These are phyloP conservation scores for Astragalus glycyphyllos DNA, from an alignment of 306 rosid species.

Conservation along the genomic window DNA sequence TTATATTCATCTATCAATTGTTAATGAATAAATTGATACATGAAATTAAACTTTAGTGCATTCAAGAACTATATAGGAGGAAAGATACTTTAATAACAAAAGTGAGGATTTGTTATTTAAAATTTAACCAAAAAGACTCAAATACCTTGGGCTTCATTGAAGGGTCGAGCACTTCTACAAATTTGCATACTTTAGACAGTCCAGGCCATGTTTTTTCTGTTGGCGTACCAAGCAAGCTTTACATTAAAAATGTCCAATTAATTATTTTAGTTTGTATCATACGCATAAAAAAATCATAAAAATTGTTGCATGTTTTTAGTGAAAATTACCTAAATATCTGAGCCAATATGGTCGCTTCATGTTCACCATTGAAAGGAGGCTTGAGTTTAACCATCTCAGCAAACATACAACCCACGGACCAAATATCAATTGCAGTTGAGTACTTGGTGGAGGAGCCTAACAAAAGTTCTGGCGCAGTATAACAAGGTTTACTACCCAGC, in stretches of 20 bases:
- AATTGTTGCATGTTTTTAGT: neutral
- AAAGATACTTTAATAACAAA: no score
- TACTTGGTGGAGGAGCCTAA: conserved; percentile 22
- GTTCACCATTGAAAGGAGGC: conserved; percentile 11
- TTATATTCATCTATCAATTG: no score
- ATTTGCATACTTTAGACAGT: neutral
- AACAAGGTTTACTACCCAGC: conserved; percentile 3
- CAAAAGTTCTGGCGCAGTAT: conserved; percentile 41
- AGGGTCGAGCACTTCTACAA: neutral
- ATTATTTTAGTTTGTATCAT: neutral
- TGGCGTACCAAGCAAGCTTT: conserved; percentile 38
- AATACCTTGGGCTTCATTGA: conserved; percentile 14
- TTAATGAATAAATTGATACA: neutral
- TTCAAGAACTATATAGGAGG: no score
- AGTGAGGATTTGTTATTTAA: no score
- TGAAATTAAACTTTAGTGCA: no score
- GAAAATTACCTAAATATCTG: conserved; percentile 28
- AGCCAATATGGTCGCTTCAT: neutral
- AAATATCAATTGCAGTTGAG: conserved; percentile 30
- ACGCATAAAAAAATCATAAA: neutral
- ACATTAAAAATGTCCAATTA: neutral
- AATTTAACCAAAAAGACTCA: neutral
- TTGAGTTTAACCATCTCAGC: conserved; percentile 18
- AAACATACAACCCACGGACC: conserved; percentile 41
- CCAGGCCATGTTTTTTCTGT: conserved; percentile 42